Percentiles rank a stretch among this genome's conserved stretches.
Evolutionary conservation across 2,329 filamentous ascomycete species (phyloP).

Genomic region (Stemphylium lycopersici): DNA sequence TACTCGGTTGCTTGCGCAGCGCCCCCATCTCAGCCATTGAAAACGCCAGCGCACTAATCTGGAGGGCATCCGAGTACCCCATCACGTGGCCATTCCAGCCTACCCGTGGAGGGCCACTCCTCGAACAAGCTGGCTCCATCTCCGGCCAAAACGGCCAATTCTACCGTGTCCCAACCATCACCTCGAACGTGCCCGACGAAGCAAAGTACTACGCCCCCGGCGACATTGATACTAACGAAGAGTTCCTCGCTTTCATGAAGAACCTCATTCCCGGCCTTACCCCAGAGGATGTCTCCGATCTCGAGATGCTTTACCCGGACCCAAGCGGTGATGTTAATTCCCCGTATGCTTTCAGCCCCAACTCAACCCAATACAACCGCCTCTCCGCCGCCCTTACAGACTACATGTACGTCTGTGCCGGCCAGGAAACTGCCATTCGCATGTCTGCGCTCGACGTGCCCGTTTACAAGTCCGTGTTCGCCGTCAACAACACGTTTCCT

Average conservation of each 20-base stretch:
- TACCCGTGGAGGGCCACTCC: slow-evolving; percentile 49
- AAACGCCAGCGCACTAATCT: slow-evolving; percentile 43
- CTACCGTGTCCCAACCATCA: slow-evolving; percentile 33
- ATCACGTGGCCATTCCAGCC: slow-evolving; percentile 57
- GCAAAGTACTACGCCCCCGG: slow-evolving; percentile 34
- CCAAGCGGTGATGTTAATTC: slow-evolving; percentile 22
- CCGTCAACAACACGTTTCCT: slow-evolving; percentile 30
- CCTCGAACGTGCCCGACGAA: slow-evolving; percentile 44
- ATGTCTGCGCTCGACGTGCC: slow-evolving; percentile 43
- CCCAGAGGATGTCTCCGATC: slow-evolving; percentile 20
- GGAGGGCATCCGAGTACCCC: slow-evolving; percentile 42
- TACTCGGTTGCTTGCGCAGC: slow-evolving; percentile 48
- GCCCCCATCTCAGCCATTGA: slow-evolving; percentile 47
- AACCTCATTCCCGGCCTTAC: slow-evolving; percentile 31
- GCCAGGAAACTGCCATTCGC: slow-evolving; percentile 54
- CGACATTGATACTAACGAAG: slow-evolving; percentile 38
- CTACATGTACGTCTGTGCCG: slow-evolving; percentile 54
- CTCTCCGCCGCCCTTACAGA: slow-evolving; percentile 52
- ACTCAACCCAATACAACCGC: slow-evolving; percentile 54
- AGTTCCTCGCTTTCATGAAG: slow-evolving; percentile 40
- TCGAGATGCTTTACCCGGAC: slow-evolving; percentile 35
- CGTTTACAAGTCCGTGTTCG: slow-evolving; percentile 28
- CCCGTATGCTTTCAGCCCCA: slow-evolving; percentile 51
- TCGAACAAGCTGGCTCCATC: slow-evolving; percentile 53
- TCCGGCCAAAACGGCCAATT: slow-evolving; percentile 32